Evolutionary conservation across 768 basidiomycete genomes (phyloP), one percentile per base, ranked within the genome.

Genomic region (Kwoniella dejecticola): DNA sequence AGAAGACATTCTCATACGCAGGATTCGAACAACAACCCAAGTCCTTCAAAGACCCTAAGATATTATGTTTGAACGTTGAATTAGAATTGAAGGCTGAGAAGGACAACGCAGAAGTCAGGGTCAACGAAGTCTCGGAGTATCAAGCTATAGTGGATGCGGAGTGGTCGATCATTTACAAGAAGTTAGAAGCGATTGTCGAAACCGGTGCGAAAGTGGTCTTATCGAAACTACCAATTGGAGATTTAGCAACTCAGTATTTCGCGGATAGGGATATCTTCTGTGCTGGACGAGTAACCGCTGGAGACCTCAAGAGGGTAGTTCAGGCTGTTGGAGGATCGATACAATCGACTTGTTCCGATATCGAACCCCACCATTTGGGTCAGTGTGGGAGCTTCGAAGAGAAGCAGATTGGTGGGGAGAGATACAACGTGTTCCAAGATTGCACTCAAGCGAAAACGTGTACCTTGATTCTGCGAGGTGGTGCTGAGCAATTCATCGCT

Each of bases 21-120:
- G 96, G 96, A 47, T 96, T 96, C 19, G 96, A 99, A 77, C 96
- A 99, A 80, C 95, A 98, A 77, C 96, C 95, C 42, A 98, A 98
- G 81, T 83, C 85, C 31, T 96, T 98, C 84, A 81, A 81, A 64
- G 76, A 95, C 73, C 92, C 95, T 45, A 87, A 93, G 71, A 87
- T 99, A 58, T 83, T 97, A 17, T 93, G 92, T 75, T 80, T 99
- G 58, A 99, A 99, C 76, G 95, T 99, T 67, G 96, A 99, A 78
- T 85, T 99, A 54, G 96, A 99, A 80, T 83, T 99, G 69, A 99
- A 99, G 80, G 96, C 96, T 0, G 96, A 99, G 81, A 94, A 98
- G 79, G 96, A 99, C 79, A 99, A 99, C 68, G 96, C 96, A 2
- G 96, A 99, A 80, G 91, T 99, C 41, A 87, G 96, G 33, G 92